Conservation (phyloP, 2,329 filamentous ascomycete genomes). For the Mycocentrospora acerina region DNA sequence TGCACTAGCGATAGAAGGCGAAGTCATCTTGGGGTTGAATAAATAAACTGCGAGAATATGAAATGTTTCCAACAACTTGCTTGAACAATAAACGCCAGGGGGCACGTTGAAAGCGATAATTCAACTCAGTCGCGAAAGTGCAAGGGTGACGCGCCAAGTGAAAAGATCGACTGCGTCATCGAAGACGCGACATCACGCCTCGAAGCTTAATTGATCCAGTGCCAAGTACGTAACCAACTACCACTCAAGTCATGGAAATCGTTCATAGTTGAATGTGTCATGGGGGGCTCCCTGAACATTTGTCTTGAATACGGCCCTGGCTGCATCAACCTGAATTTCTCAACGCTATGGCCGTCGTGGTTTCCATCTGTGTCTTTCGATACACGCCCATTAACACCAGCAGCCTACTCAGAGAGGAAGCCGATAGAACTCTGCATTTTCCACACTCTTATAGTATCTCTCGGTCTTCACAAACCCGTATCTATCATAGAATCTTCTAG, state of each 20-base stretch:
- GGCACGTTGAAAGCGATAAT: conserved; percentile 10
- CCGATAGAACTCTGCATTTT: conserved; percentile 56
- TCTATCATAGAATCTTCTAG: conserved; percentile 51
- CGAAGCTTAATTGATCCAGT: conserved; percentile 8
- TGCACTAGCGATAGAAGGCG: conserved; percentile 22
- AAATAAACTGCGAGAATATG: not conserved
- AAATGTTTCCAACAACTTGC: not conserved
- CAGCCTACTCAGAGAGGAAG: conserved; percentile 23
- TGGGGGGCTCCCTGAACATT: no score
- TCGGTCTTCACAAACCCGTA: conserved; percentile 56
- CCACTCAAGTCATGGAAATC: no score
- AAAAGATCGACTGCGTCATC: conserved; percentile 24
- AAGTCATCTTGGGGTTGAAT: conserved; percentile 17
- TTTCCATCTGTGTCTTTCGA: no score
- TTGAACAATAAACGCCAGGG: conserved; percentile 1
- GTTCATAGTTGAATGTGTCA: no score
- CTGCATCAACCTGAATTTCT: no score
- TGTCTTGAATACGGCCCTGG: no score
- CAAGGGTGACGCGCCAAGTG: conserved; percentile 25
- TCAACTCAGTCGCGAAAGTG: conserved; percentile 12
- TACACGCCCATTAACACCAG: not conserved
- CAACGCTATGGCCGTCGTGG: no score
- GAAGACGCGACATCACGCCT: conserved; percentile 31
- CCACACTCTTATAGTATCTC: conserved; percentile 58
- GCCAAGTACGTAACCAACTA: conserved; percentile 4